These are phyloP conservation scores for Aspergillus sp. DNA, from an alignment of 2,329 filamentous ascomycete species.

Conservation along the genomic window DNA sequence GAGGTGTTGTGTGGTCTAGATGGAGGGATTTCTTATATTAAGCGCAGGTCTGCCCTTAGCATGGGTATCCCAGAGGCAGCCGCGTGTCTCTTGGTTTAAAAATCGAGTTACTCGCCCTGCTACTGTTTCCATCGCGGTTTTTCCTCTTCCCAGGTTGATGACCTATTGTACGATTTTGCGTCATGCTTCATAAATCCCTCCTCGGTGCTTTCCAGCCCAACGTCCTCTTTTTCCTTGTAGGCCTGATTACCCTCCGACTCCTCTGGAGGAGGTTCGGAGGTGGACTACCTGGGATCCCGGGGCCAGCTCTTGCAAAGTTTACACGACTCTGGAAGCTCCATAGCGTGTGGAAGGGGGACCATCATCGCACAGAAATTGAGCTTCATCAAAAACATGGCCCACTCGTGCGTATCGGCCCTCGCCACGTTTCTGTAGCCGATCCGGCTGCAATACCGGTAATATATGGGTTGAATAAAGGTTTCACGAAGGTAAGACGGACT, in stretches of 20 bases:
- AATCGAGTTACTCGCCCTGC: no score
- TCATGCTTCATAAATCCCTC: no score
- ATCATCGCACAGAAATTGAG: background rate
- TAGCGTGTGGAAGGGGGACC: slow-evolving; percentile 1
- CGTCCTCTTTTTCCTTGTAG: background rate
- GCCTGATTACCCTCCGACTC: background rate
- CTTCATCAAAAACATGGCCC: background rate
- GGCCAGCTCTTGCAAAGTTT: background rate
- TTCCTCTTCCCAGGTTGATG: no score
- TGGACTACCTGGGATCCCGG: background rate
- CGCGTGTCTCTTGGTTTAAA: no score
- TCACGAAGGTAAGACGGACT: background rate
- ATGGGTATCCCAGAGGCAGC: no score
- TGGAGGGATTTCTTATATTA: no score
- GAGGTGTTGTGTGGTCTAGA: no score
- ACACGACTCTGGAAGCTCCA: slow-evolving; percentile 1
- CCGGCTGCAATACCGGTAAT: background rate
- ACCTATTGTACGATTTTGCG: no score
- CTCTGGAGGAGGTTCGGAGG: background rate
- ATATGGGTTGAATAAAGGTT: background rate
- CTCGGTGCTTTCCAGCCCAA: no score
- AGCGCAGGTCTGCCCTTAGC: no score
- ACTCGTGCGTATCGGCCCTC: slow-evolving; percentile 3
- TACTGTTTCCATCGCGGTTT: no score
- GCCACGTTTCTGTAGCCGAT: background rate